These are phyloP conservation scores for Abelmoschus esculentus DNA, from an alignment of 345 rosid species.

Conservation along the genomic window DNA sequence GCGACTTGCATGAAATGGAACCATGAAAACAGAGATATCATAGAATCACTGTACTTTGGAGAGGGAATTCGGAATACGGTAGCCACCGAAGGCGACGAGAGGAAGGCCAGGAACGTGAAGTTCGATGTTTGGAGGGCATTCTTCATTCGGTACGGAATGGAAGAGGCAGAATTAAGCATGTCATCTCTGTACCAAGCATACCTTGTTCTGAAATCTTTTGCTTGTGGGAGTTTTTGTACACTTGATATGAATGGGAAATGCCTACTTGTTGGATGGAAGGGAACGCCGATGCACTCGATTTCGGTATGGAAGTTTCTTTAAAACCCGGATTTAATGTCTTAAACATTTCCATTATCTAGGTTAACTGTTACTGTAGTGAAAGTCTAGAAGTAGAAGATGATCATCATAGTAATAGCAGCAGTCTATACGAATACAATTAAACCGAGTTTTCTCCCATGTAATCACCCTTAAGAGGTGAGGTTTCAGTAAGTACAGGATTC, in stretches of 20 bases:
- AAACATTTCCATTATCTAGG: neutral
- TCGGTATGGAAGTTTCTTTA: constrained; percentile 38
- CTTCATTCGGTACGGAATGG: constrained; percentile 30
- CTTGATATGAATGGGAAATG: constrained; percentile 26
- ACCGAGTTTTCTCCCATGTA: too few species aligned
- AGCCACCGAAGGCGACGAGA: constrained; percentile 34
- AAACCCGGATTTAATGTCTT: neutral
- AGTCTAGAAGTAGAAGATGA: too few species aligned
- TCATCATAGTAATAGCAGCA: too few species aligned
- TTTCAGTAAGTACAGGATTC: neutral
- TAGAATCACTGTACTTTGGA: constrained; percentile 19
- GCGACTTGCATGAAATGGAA: constrained; percentile 26
- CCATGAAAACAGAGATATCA: constrained; percentile 13
- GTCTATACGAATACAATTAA: too few species aligned
- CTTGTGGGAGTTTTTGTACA: constrained; percentile 28
- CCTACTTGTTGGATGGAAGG: constrained; percentile 43
- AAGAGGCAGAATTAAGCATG: constrained; percentile 32
- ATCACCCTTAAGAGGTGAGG: neutral
- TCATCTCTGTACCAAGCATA: constrained; percentile 32
- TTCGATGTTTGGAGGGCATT: constrained; percentile 39
- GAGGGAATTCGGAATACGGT: constrained; percentile 27
- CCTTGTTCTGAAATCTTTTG: constrained; percentile 18
- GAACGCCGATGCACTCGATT: constrained; percentile 33
- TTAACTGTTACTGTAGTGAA: neutral
- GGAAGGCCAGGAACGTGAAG: constrained; percentile 29